Conservation (phyloP, 2,329 filamentous ascomycete species). For the Xylariaceae sp. region DNA sequence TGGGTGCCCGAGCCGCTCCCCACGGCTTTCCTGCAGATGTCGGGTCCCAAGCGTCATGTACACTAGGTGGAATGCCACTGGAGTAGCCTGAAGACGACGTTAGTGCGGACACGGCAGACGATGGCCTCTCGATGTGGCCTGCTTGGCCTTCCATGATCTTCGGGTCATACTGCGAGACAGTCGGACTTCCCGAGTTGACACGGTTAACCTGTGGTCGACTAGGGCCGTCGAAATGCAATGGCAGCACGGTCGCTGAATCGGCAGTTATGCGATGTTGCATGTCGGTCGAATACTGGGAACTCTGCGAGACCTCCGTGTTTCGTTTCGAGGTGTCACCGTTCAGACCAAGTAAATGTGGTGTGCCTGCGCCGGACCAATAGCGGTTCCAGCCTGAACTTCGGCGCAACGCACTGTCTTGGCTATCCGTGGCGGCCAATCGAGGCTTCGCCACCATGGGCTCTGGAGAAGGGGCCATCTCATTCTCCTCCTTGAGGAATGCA, state of each 20-base stretch:
- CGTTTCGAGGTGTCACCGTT: conserved; percentile 41
- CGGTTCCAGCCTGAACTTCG: conserved; percentile 72
- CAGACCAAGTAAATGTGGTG: conserved; percentile 61
- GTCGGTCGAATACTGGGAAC: conserved; percentile 55
- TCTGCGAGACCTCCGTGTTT: conserved; percentile 51
- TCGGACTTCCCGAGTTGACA: conserved; percentile 67
- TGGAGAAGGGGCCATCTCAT: conserved; percentile 23
- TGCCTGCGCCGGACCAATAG: conserved; percentile 72
- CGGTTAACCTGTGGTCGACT: conserved; percentile 59
- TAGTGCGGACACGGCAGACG: conserved; percentile 44
- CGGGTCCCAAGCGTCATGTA: conserved; percentile 54
- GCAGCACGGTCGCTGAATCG: conserved; percentile 67
- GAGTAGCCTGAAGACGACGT: conserved; percentile 55
- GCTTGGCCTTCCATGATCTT: conserved; percentile 55
- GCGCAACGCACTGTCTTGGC: conserved; percentile 42
- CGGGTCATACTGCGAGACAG: conserved; percentile 56
- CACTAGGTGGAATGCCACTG: conserved; percentile 62
- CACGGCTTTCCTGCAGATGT: conserved; percentile 43
- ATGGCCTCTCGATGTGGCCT: conserved; percentile 57
- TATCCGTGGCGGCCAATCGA: conserved; percentile 32
- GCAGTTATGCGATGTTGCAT: conserved; percentile 53
- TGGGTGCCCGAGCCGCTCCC: conserved; percentile 48
- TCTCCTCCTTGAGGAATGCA: conserved; percentile 17
- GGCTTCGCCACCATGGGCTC: conserved; percentile 27
- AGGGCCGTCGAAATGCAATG: conserved; percentile 54